Conservation (phyloP, 768 basidiomycete species). For the Amanita brunnescens region DNA sequence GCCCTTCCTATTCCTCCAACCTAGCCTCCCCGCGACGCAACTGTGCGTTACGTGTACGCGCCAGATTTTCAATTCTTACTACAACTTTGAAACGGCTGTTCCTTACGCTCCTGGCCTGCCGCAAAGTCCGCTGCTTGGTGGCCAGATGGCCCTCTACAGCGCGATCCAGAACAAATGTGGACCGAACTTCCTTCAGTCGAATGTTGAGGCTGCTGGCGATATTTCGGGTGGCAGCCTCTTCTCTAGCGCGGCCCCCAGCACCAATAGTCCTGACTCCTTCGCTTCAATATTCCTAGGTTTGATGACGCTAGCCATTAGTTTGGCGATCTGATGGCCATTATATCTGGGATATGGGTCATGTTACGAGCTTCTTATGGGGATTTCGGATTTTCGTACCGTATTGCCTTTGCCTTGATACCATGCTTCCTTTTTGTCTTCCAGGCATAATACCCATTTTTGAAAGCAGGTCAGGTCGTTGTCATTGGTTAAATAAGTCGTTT, state of each 20-base stretch:
- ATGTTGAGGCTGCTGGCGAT: conserved; percentile 61
- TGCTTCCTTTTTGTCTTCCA: background rate
- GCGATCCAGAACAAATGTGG: conserved; percentile 61
- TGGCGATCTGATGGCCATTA: conserved; percentile 15
- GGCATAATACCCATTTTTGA: background rate
- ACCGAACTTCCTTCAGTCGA: conserved; percentile 54
- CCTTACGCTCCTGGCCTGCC: conserved; percentile 73
- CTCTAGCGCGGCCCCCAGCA: conserved; percentile 16
- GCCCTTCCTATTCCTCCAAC: conserved; percentile 70
- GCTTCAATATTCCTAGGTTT: conserved; percentile 20
- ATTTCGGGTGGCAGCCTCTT: conserved; percentile 20
- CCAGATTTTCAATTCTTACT: conserved; percentile 66
- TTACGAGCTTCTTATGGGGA: conserved; percentile 7
- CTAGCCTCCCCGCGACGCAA: conserved; percentile 32
- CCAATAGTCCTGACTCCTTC: conserved; percentile 14
- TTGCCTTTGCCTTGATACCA: background rate
- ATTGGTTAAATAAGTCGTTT: background rate
- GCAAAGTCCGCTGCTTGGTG: conserved; percentile 54
- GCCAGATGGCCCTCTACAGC: conserved; percentile 59
- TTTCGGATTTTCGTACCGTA: conserved; percentile 7
- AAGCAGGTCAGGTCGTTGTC: background rate
- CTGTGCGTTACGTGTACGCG: conserved; percentile 85
- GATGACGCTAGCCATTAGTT: conserved; percentile 17
- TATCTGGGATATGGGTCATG: conserved; percentile 11
- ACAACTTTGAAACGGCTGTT: conserved; percentile 57